Evolutionary conservation across 129 eudicot species (phyloP), one percentile per base, ranked within the genome.

Genomic region (Mikania micrantha): DNA sequence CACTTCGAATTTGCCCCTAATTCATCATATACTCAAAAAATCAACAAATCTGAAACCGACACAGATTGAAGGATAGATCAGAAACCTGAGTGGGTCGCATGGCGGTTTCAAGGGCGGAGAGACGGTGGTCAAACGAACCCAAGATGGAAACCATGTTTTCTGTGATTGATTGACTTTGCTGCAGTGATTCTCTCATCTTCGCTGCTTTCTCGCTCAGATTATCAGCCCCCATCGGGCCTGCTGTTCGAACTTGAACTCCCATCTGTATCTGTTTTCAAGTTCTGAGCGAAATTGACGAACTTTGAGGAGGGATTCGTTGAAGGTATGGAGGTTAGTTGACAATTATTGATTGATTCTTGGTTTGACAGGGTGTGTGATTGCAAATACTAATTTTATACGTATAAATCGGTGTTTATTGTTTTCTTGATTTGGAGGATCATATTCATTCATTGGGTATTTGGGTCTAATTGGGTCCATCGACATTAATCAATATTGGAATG

Each of bases 41-140:
- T 21, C 13, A 39, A 5, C 32, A 27, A 63, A 63, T 36, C 20
- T 58, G 22, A 17, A n/a, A n/a, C n/a, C n/a, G n/a, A 22, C 35
- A 9, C 17, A 34, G 38, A 35, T 34, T 31, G 27, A 28, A 78
- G 13, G 38, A 40, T 9, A 52, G 64, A 36, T 61, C 56, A 35
- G 4, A n/a, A 42, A 91, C 96, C 90, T 92, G 98, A 42, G 98
- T 92, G 1, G 98, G 98, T 15, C 96, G 91, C 98, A 92, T 92
- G 77, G 98, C 98, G 70, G 96, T 86, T 77, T 92, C 96, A n/a
- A 92, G 96, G 60, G 90, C 85, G 58, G 98, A 92, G 28, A 92
- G 91, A 44, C 98, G 98, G 72, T 92, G 98, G 69, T 92, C 98
- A 63, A 92, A 92, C 13, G 98, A 92, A 25, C 98, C 98, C 28